These are phyloP conservation scores for Leishmania gerbilli DNA, from an alignment of 208 protist genomes.

Conservation along the genomic window DNA sequence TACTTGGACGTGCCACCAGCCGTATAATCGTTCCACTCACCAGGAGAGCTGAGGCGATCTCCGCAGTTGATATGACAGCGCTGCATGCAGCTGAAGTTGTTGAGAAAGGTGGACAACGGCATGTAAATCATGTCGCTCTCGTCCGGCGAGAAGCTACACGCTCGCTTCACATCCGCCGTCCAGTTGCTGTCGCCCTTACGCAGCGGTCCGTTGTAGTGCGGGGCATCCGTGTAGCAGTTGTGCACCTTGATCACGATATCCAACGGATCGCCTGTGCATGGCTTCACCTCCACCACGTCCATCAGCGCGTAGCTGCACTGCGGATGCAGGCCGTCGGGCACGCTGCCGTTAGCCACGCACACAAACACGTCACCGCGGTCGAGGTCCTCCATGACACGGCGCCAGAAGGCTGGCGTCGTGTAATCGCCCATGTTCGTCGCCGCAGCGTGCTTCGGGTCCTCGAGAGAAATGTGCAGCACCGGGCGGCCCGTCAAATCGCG, in stretches of 20 bases:
- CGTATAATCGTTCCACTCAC: slow-evolving; percentile 72
- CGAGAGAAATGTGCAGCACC: slow-evolving; percentile 77
- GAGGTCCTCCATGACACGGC: slow-evolving; percentile 56
- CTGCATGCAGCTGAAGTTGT: slow-evolving; percentile 84
- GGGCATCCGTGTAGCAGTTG: slow-evolving; percentile 76
- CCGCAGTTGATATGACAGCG: slow-evolving; percentile 88
- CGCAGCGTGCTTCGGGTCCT: slow-evolving; percentile 73
- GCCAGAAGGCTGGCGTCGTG: slow-evolving; percentile 70
- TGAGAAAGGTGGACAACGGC: slow-evolving; percentile 71
- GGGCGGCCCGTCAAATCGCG: slow-evolving; percentile 82
- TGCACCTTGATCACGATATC: slow-evolving; percentile 75
- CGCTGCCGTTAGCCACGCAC: slow-evolving; percentile 58
- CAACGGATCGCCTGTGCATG: slow-evolving; percentile 39
- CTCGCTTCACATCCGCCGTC: slow-evolving; percentile 46
- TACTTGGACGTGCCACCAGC: slow-evolving; percentile 76
- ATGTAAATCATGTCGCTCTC: slow-evolving; percentile 59
- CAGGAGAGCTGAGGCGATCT: slow-evolving; percentile 67
- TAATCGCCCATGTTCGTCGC: slow-evolving; percentile 78
- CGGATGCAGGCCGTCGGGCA: slow-evolving; percentile 67
- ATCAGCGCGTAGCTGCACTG: slow-evolving; percentile 80
- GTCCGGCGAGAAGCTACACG: slow-evolving; percentile 47
- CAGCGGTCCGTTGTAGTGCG: slow-evolving; percentile 58
- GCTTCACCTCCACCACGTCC: slow-evolving; percentile 54
- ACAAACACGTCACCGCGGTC: slow-evolving; percentile 73
- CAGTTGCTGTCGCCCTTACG: slow-evolving; percentile 46